Conservation (phyloP, 2,329 filamentous ascomycete species). For the Penicillium sp. region DNA sequence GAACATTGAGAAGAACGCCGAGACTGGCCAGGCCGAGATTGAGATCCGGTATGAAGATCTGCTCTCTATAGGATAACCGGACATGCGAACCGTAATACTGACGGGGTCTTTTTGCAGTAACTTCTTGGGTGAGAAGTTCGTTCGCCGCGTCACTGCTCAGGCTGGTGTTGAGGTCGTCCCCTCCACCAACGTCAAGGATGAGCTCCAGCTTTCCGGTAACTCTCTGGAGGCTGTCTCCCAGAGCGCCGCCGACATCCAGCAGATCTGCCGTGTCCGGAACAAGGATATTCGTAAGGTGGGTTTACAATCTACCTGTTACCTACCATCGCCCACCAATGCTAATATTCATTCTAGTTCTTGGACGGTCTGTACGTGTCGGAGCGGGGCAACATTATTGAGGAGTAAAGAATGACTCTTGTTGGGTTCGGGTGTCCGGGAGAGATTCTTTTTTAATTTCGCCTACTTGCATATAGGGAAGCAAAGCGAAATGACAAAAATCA, state of each 20-base stretch:
- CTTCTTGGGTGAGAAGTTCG: conserved; percentile 99
- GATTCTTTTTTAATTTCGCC: conserved; percentile 38
- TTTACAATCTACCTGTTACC: neutral
- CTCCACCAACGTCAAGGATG: conserved; percentile 93
- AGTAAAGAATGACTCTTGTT: conserved; percentile 38
- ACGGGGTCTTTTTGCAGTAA: conserved; percentile 54
- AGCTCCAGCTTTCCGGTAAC: conserved; percentile 90
- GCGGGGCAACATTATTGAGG: conserved; percentile 85
- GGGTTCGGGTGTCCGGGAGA: conserved; percentile 36
- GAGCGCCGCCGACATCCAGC: conserved; percentile 97
- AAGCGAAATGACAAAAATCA: conserved; percentile 37
- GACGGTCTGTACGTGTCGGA: conserved; percentile 99
- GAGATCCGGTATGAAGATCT: conserved; percentile 78
- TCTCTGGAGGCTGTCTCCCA: conserved; percentile 96
- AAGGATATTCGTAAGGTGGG: conserved; percentile 99
- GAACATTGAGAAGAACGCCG: conserved; percentile 93
- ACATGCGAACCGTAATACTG: neutral
- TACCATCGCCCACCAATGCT: neutral
- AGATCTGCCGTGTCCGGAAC: conserved; percentile 99
- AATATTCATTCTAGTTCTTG: conserved; percentile 65
- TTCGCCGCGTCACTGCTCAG: conserved; percentile 85
- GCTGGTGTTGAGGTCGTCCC: conserved; percentile 83
- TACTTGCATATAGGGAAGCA: conserved; percentile 39
- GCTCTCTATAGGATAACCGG: neutral
- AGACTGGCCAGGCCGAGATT: conserved; percentile 81